Conservation (phyloP, 148 eudicot species). For the Rhododendron simsii region DNA sequence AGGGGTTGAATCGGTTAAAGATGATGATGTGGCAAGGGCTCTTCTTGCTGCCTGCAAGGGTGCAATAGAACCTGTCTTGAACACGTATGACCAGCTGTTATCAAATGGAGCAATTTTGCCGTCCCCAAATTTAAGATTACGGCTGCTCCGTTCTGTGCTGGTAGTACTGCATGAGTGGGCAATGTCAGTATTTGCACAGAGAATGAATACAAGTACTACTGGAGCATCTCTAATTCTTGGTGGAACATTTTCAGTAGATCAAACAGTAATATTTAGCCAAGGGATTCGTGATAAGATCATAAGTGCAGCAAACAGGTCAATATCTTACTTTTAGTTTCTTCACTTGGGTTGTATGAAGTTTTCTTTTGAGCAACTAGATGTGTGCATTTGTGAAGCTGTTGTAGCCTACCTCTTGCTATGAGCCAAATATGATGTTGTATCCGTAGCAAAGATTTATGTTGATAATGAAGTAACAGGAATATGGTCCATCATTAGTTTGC, state of each 20-base stretch:
- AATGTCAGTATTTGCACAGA: constrained; percentile 69
- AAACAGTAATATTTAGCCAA: constrained; percentile 56
- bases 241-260: constrained; percentile 60
- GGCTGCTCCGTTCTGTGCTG: constrained; percentile 82
- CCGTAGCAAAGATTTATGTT: background rate
- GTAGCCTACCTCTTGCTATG: background rate
- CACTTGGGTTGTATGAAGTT: constrained; percentile 1
- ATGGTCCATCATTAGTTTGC: background rate
- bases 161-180: constrained; percentile 88
- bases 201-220: constrained; percentile 71
- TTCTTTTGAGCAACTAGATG: background rate
- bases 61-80: constrained; percentile 82
- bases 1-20: constrained; percentile 73
- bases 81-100: constrained; percentile 75
- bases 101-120: constrained; percentile 81
- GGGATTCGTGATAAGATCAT: constrained; percentile 87
- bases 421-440: background rate
- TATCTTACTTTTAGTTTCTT: background rate
- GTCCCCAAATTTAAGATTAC: constrained; percentile 65
- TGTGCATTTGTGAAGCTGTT: constrained; percentile 5
- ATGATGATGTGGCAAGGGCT: constrained; percentile 91
- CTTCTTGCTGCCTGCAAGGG: constrained; percentile 90
- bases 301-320: constrained; percentile 89
- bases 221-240: constrained; percentile 92
- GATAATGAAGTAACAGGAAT: background rate